A percentile compares a stretch with the other conserved stretches of the same genome.
Conservation (phyloP, 139 green algal species). For the Haematococcus lacustris region DNA sequence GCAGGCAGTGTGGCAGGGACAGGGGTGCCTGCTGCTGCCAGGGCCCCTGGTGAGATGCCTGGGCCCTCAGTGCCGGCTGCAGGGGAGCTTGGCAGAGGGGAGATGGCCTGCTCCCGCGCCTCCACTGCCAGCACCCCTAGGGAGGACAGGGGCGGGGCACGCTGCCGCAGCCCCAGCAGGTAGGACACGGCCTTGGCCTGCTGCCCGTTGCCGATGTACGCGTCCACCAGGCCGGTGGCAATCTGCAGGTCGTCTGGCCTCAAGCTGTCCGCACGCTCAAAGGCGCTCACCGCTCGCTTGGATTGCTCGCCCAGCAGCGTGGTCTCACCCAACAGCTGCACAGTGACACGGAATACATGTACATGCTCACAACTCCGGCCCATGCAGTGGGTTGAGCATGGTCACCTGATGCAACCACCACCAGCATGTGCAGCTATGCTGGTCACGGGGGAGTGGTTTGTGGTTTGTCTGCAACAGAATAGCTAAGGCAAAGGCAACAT, state of each 20-base stretch:
- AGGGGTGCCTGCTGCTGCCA: background rate
- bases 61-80: background rate
- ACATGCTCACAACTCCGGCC: too few relatives aligned
- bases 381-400: too few relatives aligned
- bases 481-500: too few relatives aligned
- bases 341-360: too few relatives aligned
- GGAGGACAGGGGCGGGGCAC: background rate
- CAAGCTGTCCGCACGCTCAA: constrained; percentile 38
- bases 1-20: background rate
- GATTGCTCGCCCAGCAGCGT: constrained; percentile 32
- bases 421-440: too few relatives aligned
- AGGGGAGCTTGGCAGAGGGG: background rate
- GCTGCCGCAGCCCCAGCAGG: constrained; percentile 11
- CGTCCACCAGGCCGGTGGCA: constrained; percentile 36
- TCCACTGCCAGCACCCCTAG: background rate
- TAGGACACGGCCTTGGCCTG: constrained; percentile 25
- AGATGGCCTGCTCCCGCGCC: background rate
- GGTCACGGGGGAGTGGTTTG: too few relatives aligned
- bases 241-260: constrained; percentile 19
- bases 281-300: constrained; percentile 26
- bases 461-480: too few relatives aligned
- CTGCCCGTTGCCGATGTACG: constrained; percentile 43
- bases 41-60: too few relatives aligned
- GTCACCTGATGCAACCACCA: too few relatives aligned
- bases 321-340: constrained; percentile 34